These are phyloP conservation scores for Scalesia atractyloides DNA, from an alignment of 129 eudicot genomes.

Conservation along the genomic window DNA sequence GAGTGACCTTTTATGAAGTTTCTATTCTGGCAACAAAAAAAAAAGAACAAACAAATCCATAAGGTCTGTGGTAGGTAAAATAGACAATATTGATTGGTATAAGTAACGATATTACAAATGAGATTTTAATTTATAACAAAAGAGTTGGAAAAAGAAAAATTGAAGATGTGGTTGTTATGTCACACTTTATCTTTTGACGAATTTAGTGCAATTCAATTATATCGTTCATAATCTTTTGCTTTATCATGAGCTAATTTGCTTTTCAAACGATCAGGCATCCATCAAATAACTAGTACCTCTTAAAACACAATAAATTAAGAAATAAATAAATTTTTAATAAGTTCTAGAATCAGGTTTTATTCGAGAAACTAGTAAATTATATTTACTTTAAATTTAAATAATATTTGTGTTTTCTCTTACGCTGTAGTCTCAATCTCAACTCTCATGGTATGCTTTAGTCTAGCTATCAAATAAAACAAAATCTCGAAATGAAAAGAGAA, in stretches of 20 bases:
- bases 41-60: no score
- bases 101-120: no score
- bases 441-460: no score
- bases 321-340: not conserved
- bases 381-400: no score
- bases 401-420: no score
- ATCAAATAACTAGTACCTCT: not conserved
- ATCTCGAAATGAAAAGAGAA: no score
- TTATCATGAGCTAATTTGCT: not conserved
- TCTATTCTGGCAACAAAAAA: no score
- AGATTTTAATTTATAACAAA: not conserved
- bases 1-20: no score
- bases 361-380: not conserved
- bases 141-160: not conserved
- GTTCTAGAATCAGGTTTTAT: not conserved
- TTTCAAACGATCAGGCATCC: not conserved
- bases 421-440: no score
- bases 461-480: no score
- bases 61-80: no score
- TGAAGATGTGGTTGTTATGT: not conserved
- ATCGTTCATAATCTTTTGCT: conserved; percentile 7
- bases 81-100: no score
- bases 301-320: not conserved
- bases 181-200: conserved; percentile 8
- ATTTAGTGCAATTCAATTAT: conserved; percentile 5